Conservation (phyloP, 2,329 filamentous ascomycete species). For the Thielaviopsis euricoi region DNA sequence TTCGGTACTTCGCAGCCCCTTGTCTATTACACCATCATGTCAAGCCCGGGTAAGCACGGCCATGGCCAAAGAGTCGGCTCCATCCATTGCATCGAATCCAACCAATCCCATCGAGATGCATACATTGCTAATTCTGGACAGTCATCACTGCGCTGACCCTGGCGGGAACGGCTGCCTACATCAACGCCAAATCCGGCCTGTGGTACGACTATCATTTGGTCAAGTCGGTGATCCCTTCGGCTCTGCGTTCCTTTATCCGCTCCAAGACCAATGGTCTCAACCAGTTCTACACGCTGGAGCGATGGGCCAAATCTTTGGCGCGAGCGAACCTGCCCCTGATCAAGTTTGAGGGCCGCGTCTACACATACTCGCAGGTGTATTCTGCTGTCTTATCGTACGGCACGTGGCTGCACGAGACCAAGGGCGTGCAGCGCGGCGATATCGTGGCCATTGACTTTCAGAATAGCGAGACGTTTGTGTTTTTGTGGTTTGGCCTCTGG, state of each 20-base stretch:
- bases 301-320: slow-evolving; percentile 35
- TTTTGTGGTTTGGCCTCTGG: slow-evolving; percentile 65
- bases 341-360: slow-evolving; percentile 49
- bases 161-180: slow-evolving; percentile 50
- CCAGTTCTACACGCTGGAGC: slow-evolving; percentile 61
- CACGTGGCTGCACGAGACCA: slow-evolving; percentile 50
- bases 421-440: slow-evolving; percentile 50
- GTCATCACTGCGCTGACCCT: slow-evolving; percentile 31
- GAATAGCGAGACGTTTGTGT: slow-evolving; percentile 65
- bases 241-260: slow-evolving; percentile 9
- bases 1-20: background rate
- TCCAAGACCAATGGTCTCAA: slow-evolving; percentile 40
- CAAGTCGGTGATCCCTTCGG: slow-evolving; percentile 28
- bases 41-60: background rate
- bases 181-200: slow-evolving; percentile 54
- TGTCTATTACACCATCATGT: background rate
- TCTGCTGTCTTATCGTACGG: slow-evolving; percentile 55
- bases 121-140: background rate
- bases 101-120: no score
- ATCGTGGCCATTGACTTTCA: slow-evolving; percentile 69
- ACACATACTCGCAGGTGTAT: slow-evolving; percentile 65
- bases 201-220: slow-evolving; percentile 50
- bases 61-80: no score
- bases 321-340: slow-evolving; percentile 42
- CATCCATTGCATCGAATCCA: no score